Base-by-base conservation (phyloP, 75 land plant genomes). In the Sequoiadendron giganteum region DNA sequence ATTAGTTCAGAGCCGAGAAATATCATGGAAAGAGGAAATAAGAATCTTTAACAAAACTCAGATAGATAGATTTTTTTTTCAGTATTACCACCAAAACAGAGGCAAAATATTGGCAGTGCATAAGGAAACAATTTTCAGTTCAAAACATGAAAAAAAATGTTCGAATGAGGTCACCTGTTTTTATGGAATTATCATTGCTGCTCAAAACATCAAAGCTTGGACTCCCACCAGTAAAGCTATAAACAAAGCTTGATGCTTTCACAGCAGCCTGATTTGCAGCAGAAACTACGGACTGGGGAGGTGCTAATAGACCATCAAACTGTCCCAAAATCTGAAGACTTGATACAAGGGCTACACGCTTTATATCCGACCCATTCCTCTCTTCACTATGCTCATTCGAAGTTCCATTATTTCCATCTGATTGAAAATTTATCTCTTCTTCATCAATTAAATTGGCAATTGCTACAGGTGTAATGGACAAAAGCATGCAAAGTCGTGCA, bases 401-500 rank as follows among this genome's bases (percentile, higher is more conserved):
- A 56, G 43, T 30, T 5, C 48, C 88, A 34, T 6, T 68, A 79
- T 38, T 48, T 5, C 47, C 86, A 28, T 76, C 40, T 14, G 87
- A 81, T 16, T 81, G 80, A 54, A 72, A 15, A 38, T 5, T 16
- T 49, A 55, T 89, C 39, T 90, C 93, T 85, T 94, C 93, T 85
- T 95, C 95, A 52, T 93, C 93, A 85, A 95, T 86, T 54, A 97
- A 86, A 3, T 86, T 73, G 58, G 86, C 92, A 85, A 90, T 88
- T 43, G 97, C 92, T 86, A 97, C 76, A 32, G 98, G 98, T 25
- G 89, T 92, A 89, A 97, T 93, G 19, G 95, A 89, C 65, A 97
- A 73, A n/a, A 96, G 92, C 86, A 97, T 87, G 86, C 96, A 93
- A 15, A 97, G 86, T n/a, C 98, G 95, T 61, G 98, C 90, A 85